phyloP scores from a whole-genome alignment of 768 basidiomycete genomes.

The Amanita rubescens region DNA sequence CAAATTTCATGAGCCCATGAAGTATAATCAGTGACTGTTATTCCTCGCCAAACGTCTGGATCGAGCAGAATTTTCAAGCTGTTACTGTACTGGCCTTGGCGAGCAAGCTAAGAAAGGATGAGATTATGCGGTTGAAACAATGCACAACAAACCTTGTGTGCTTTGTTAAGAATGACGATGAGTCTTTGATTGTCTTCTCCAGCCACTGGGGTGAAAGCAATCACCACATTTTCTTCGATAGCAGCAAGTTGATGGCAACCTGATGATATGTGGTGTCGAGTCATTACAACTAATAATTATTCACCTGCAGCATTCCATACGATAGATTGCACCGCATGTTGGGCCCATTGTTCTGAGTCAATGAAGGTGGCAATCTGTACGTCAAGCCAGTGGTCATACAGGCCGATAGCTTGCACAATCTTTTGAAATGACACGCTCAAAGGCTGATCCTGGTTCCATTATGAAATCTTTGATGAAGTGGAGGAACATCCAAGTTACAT shows the following conservation, averaged over 20 bases:
- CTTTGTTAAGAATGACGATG: slow-evolving; percentile 53
- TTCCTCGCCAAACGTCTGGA: slow-evolving; percentile 61
- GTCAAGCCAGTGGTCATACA: slow-evolving; percentile 70
- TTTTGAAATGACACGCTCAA: slow-evolving; percentile 61
- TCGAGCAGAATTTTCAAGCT: slow-evolving; percentile 58
- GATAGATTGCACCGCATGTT: slow-evolving; percentile 66
- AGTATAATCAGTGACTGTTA: slow-evolving; percentile 58
- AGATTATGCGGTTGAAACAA: slow-evolving; percentile 10
- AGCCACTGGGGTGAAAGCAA: slow-evolving; percentile 54
- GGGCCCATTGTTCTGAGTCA: slow-evolving; percentile 61
- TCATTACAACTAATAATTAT: slow-evolving; percentile 2
- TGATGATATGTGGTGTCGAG: slow-evolving; percentile 20
- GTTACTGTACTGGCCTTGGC: slow-evolving; percentile 60
- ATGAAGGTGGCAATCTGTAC: slow-evolving; percentile 38
- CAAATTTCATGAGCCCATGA: slow-evolving; percentile 73
- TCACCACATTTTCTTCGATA: slow-evolving; percentile 63
- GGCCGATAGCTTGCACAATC: slow-evolving; percentile 54
- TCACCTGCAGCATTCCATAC: slow-evolving; percentile 67
- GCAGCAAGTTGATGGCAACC: slow-evolving; percentile 60
- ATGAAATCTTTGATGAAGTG: neutral
- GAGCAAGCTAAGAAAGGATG: slow-evolving; percentile 41
- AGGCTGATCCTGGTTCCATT: slow-evolving; percentile 52
- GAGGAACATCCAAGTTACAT: slow-evolving; percentile 32
- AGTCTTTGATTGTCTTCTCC: slow-evolving; percentile 57
- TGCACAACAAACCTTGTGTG: slow-evolving; percentile 46